Base-by-base conservation (phyloP, 306 rosid species). In the Quercus aquifolioides region DNA sequence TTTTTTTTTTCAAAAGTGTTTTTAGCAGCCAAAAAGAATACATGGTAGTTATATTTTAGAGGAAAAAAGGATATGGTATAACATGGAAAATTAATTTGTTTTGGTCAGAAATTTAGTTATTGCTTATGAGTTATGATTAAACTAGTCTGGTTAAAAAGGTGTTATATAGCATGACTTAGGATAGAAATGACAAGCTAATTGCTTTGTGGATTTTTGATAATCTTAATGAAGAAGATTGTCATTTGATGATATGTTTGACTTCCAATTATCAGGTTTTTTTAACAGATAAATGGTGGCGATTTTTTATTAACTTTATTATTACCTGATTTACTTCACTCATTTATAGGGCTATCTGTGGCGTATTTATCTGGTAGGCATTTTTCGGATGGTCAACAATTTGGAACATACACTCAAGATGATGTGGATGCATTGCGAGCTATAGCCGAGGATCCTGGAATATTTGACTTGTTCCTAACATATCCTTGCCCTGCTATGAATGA, bases 391-490 rank as follows among this genome's bases (percentile, higher is more conserved):
- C 98, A 91, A 82, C 99, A 80, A 64, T 91, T 87, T 84, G 99
- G 98, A 72, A 88, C 88, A 25, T 91, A 90, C 74, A 85, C 84
- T 56, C 88, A 95, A 85, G 98, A 95, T 46, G 99, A 95, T 74
- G 91, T 93, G 64, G 97, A 91, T 76, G 98, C 87, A 3, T 80
- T 95, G 90, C 85, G 97, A 33, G 98, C 99, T 21, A 90, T 95
- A 76, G 96, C 98, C 1, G 99, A 93, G 86, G 99, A 93, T 52
- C 96, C 94, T n/a, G 96, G 89, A 79, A 43, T 90, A 46, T 43
- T 90, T 18, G 99, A 93, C 82, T 67, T 95, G 76, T 91, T 93
- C 83, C 90, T 95, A 71, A 91, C 98, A 95, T 95, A 95, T 95
- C 98, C 99, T 91, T 88, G 38, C 58, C 79, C 52, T 74, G 4